Percentiles rank a stretch among this genome's conserved stretches.
Evolutionary conservation across 371 early-diverging fungal species (phyloP).

Genomic region (Mucor plumbeus): DNA sequence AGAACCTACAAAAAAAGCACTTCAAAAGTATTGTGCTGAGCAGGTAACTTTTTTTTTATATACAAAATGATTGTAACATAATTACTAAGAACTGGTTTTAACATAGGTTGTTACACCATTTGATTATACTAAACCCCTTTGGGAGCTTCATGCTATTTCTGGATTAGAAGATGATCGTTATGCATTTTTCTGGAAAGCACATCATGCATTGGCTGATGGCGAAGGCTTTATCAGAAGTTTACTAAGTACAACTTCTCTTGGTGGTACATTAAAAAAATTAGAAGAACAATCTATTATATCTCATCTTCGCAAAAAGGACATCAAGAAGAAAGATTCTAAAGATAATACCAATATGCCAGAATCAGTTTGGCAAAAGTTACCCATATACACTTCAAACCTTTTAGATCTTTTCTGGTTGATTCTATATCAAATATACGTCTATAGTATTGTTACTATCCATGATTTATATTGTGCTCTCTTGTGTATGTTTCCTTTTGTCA

Average conservation of each 20-base stretch:
- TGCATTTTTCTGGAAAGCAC: conserved; percentile 50
- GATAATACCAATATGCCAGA: conserved; percentile 3
- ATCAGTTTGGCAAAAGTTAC: neutral
- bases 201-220: conserved; percentile 42
- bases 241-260: conserved; percentile 30
- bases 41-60: conserved; percentile 20
- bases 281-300: conserved; percentile 13
- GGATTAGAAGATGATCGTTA: conserved; percentile 33
- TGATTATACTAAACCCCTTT: conserved; percentile 37
- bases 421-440: neutral
- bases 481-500: conserved; percentile 11
- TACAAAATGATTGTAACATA: neutral
- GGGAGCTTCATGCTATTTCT: conserved; percentile 41
- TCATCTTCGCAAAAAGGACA: conserved; percentile 14
- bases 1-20: conserved; percentile 24
- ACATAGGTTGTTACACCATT: conserved; percentile 33
- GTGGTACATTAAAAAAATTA: conserved; percentile 11
- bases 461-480: conserved; percentile 21
- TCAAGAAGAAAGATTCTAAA: neutral
- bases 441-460: conserved; percentile 6
- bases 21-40: conserved; percentile 32
- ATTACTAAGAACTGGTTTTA: neutral
- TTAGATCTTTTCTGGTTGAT: conserved; percentile 3
- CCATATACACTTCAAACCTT: neutral
- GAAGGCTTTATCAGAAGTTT: conserved; percentile 35